phyloP scores from a whole-genome alignment of 345 rosid species.

The Citrus inodora region DNA sequence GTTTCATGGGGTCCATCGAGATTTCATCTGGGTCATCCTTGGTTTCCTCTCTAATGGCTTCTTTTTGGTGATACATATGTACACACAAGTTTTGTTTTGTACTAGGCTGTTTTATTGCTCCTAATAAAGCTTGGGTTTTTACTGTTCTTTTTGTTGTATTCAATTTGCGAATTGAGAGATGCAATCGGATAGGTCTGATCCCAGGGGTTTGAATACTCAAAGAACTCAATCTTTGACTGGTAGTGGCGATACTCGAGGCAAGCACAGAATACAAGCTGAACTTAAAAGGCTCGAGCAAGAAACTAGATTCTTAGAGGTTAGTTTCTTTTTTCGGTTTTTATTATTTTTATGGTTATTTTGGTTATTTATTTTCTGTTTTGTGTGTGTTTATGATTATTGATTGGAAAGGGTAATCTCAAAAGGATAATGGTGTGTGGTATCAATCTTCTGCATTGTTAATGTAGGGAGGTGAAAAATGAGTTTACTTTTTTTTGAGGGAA shows the following conservation, averaged over 20 bases:
- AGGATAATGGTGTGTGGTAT: not conserved
- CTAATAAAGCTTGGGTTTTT: constrained; percentile 9
- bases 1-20: constrained; percentile 36
- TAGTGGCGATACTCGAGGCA: constrained; percentile 57
- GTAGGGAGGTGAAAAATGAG: not conserved
- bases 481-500: not conserved
- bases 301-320: constrained; percentile 67
- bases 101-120: not conserved
- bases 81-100: not conserved
- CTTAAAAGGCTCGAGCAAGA: constrained; percentile 82
- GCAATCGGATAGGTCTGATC: constrained; percentile 56
- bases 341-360: not conserved
- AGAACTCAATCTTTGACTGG: constrained; percentile 29
- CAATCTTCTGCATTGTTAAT: not conserved
- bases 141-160: constrained; percentile 3
- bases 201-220: constrained; percentile 41
- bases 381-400: not conserved
- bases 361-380: not conserved
- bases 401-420: not conserved
- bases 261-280: constrained; percentile 75
- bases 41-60: constrained; percentile 18
- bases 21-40: constrained; percentile 36
- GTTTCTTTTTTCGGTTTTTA: not conserved
- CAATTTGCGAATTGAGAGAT: constrained; percentile 22
- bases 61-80: constrained; percentile 11